Base-by-base conservation (phyloP, 352 stramenopile genomes). In the Phytophthora tentaculata region DNA sequence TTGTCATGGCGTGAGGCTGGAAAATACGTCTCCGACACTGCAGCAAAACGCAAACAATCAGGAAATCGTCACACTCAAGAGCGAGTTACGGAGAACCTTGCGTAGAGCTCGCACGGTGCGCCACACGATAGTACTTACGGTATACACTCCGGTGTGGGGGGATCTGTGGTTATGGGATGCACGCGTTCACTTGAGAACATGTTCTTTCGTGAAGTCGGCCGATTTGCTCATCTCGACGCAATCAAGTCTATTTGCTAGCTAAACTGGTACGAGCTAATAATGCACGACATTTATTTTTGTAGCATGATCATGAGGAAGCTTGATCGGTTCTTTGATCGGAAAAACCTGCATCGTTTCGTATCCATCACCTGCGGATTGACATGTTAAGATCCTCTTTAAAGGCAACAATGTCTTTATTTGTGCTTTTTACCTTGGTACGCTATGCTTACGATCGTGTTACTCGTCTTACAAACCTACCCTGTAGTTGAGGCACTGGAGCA, bases 1-100 rank as follows among this genome's bases (percentile, higher is more conserved):
- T 9, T 19, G 14, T 14, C 22, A 19, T 1, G 50, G 29, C 13
- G 48, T 16, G 5, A 17, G 37, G 2, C 56, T 55, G 1, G 61
- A 69, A 32, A 74, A 67, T 2, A 71, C 26, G 24, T 71, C 41
- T 3, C 61, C 61, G 26, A 57, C 13, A 0, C n/a, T 60, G n/a
- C 64, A 59, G 14, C 49, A 63, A 12, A 56, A 55, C 26, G 56
- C 44, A 22, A 67, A 64, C 23, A 64, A 20, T 61, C 67, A 74
- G 7, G 67, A 44, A 41, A 70, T 24, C 6, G 49, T 29, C 22
- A 60, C 28, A 24, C 67, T 67, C n/a, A 70, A 23, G 14, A 74
- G 26, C 14, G 67, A 58, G 56, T 74, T 74, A n/a, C 55, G 61
- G 9, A 74, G 41, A 7, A 74, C 45, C 26, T 67, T 74, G 28